Base-by-base conservation (phyloP, 1,284 basidiomycete species). In the Tranzscheliella williamsii region DNA sequence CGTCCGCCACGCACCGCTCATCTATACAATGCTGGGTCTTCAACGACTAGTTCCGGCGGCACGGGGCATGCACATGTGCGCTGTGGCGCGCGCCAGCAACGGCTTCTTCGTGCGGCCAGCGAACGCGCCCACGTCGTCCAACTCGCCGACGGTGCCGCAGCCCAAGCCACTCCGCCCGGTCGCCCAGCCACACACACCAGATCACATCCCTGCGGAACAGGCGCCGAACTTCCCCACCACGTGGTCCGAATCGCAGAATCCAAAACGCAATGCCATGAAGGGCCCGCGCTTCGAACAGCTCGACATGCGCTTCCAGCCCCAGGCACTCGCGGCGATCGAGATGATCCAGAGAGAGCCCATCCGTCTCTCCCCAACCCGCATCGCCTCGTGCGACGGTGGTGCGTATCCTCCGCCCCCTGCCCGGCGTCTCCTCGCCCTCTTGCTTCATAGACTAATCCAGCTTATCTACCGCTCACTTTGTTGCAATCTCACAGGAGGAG, bases 271-370 rank as follows among this genome's bases (percentile, higher is more conserved):
- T 17, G 81, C 80, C 8, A 80, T 81, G 78, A 64, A 67, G 32
- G 84, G 85, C 40, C 87, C 91, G 15, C 85, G 91, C 22, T 96
- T 96, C 76, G 94, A 97, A 81, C 94, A 97, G 82, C 89, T 89
- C 17, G 80, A 81, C 33, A 85, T 92, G 82, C 85, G 86, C 36
- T 81, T 91, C 48, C 94, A 98, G 79, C 94, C 94, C 1, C 85
- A 85, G 54, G 88, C 92, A n/a, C 81, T 87, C 61, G 90, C 89
- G 55, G 94, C 93, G 2, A 92, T 96, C 86, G 87, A 88, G 64
- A 83, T 96, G 76, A 85, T 97, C 66, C 83, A 83, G 40, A 83
- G 90, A 63, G 90, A 95, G 79, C 91, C 93, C 7, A 85, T 95
- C 45, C 83, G 87, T 39, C 78, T 91, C 45, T 86, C 93, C 1